Evolutionary conservation across 2,329 filamentous ascomycete species (phyloP), one percentile per base, ranked within the genome.

Genomic region (Diplodia scrobiculata): DNA sequence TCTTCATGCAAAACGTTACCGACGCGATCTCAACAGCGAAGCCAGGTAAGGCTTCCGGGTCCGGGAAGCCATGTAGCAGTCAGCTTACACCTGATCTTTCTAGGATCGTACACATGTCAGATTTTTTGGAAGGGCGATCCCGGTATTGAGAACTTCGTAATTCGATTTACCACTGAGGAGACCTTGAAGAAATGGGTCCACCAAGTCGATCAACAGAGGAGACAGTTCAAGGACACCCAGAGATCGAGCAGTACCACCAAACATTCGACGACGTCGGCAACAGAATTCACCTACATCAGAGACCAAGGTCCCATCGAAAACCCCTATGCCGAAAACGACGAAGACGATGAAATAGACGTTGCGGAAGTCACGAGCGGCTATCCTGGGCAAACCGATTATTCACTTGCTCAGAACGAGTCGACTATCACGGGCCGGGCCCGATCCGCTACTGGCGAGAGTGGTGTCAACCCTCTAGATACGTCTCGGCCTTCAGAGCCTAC

Each of bases 111-210:
- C 75, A 94, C 91, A 1, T 91, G 97, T 68, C 94, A 98, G 75
- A 98, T 99, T 66, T 97, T 93, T 84, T 99, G 95, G 95, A 98
- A 95, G 79, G 94, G 94, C 38, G 94, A 98, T 70, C 92, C 93
- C 0, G 92, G 91, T 3, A 92, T 97, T 36, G 94, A 99, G 75
- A 97, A 96, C 74, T 98, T 99, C 77, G 89, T 94, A 72, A 96
- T 99, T 74, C 91, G 91, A 71, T 98, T 97, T 77, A 85, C 87
- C 60, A 95, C 94, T 68, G 95, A 99, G 76, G 92, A 97, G 71
- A 87, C 84, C 14, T 92, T 98, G 88, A 93, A 90, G 78, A 97
- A 94, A 75, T 99, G 95, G 95, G 89, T 90, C 32, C 82, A 83
- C 9, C 88, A 91, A 48, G 87, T 97, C 29, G 91, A 96, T 70